A percentile compares a stretch with the other conserved stretches of the same genome.
Evolutionary conservation across 148 eudicot species (phyloP).

Genomic region (Oxyria digyna): DNA sequence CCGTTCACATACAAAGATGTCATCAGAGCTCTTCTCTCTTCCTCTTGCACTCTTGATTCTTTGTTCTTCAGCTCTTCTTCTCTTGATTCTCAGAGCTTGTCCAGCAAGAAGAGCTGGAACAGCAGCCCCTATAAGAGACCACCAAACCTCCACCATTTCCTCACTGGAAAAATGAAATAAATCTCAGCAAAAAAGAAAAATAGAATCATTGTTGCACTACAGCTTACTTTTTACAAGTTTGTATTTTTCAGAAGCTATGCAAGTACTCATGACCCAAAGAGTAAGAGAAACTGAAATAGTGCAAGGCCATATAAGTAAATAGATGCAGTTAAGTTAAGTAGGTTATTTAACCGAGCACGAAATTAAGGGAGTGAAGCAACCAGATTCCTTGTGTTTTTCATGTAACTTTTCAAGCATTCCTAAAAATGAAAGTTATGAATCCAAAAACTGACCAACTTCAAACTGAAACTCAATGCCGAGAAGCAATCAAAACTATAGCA

Average conservation of each 20-base stretch:
- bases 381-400: background rate
- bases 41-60: conserved; percentile 32
- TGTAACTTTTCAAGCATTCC: background rate
- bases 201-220: background rate
- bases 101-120: conserved; percentile 30
- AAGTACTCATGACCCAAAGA: background rate
- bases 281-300: background rate
- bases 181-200: background rate
- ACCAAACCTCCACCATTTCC: conserved; percentile 41
- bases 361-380: background rate
- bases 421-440: background rate
- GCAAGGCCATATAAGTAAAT: background rate
- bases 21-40: conserved; percentile 34
- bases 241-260: background rate
- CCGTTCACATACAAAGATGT: conserved; percentile 41
- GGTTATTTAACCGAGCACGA: background rate
- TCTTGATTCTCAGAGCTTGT: conserved; percentile 34
- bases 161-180: background rate
- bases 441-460: background rate
- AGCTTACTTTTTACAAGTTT: background rate
- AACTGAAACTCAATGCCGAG: background rate
- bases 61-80: conserved; percentile 30
- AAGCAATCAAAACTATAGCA: background rate
- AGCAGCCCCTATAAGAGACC: conserved; percentile 37
- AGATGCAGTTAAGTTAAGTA: background rate